Conservation (phyloP, 441 rosid species). For the Syzygium malaccense region DNA sequence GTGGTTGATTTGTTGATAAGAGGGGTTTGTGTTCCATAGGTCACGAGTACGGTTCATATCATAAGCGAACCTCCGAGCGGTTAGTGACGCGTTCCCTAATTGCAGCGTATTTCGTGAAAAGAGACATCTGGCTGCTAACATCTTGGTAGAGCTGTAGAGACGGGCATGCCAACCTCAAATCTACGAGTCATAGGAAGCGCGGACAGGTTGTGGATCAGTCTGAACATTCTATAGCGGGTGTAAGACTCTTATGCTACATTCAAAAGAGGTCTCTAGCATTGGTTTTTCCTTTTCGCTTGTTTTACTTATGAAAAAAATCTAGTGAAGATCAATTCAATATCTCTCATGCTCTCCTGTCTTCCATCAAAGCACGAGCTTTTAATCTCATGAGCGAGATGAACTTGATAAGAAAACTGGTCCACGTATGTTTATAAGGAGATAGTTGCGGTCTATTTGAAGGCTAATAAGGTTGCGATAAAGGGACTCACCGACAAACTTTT, state of each 20-base stretch:
- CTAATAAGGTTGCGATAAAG: background rate
- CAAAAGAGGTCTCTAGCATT: background rate
- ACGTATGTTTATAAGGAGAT: background rate
- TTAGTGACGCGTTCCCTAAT: background rate
- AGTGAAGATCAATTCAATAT: fast-evolving
- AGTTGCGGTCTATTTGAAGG: background rate
- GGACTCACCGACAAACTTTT: background rate
- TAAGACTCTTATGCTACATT: background rate
- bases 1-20: background rate
- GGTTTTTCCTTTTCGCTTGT: too few species aligned
- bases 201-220: fast-evolving
- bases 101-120: fast-evolving
- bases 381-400: background rate
- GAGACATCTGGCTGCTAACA: background rate
- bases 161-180: background rate
- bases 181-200: fast-evolving
- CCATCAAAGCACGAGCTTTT: background rate
- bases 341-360: background rate
- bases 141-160: fast-evolving
- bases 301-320: background rate
- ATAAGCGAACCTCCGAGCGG: fast-evolving
- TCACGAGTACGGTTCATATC: background rate
- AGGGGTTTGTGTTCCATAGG: background rate
- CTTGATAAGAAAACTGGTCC: background rate
- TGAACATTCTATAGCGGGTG: background rate